These are phyloP conservation scores for Solanum sitiens DNA, from an alignment of 257 asterid genomes.

Conservation along the genomic window DNA sequence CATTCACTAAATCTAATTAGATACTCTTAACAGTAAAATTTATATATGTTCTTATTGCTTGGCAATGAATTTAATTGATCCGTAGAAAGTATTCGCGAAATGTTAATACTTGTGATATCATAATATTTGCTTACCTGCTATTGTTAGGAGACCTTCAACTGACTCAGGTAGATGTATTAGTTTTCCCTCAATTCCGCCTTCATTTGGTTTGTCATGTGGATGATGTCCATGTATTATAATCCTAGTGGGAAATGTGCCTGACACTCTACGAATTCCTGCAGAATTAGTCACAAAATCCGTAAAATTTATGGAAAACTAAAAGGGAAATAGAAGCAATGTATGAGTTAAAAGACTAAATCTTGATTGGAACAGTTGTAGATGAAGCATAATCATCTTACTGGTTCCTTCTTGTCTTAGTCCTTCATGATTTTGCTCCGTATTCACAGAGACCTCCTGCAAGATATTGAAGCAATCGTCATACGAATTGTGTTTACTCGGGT, in stretches of 20 bases:
- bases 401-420: constrained; percentile 24
- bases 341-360: not conserved
- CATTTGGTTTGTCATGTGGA: constrained; percentile 46
- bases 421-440: constrained; percentile 28
- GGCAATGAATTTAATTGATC: not conserved
- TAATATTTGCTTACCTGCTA: constrained; percentile 54
- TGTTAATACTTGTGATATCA: not conserved
- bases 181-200: constrained; percentile 48
- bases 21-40: not conserved
- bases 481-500: not conserved
- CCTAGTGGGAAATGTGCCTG: constrained; percentile 37
- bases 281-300: not conserved
- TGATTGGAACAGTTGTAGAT: not conserved
- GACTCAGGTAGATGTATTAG: constrained; percentile 81
- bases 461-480: not conserved
- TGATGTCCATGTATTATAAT: constrained; percentile 81
- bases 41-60: not conserved
- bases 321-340: not conserved
- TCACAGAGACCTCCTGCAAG: constrained; percentile 29
- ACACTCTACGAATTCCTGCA: constrained; percentile 32
- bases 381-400: constrained; percentile 28
- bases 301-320: not conserved
- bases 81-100: not conserved
- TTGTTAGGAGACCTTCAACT: constrained; percentile 46
- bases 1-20: constrained; percentile 8